These are phyloP conservation scores for Podila horticola DNA, from an alignment of 192 early-diverging fungal species.

Conservation along the genomic window DNA sequence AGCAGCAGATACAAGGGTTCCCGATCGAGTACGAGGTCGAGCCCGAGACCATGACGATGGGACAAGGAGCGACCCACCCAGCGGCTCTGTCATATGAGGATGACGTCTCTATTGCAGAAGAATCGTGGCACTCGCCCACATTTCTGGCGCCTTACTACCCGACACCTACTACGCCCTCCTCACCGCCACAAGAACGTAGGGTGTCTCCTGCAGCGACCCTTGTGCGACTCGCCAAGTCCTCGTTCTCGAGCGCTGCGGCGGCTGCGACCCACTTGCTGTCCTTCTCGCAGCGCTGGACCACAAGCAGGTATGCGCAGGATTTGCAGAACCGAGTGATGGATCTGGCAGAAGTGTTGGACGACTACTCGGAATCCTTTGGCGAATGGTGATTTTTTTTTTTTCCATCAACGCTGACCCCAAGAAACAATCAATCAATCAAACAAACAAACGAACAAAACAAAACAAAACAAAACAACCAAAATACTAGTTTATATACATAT, in stretches of 20 bases:
- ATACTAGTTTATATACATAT: too few species aligned
- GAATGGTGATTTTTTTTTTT: constrained; percentile 4
- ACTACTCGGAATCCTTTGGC: constrained; percentile 21
- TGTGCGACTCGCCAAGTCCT: not conserved
- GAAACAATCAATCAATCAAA: too few species aligned
- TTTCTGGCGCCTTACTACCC: not conserved
- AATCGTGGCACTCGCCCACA: constrained; percentile 3
- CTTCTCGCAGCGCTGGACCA: constrained; percentile 13
- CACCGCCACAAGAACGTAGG: not conserved
- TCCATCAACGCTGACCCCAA: too few species aligned
- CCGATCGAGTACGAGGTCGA: not conserved
- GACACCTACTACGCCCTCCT: not conserved
- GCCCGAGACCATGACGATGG: not conserved
- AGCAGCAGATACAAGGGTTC: constrained; percentile 1
- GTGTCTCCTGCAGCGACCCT: not conserved
- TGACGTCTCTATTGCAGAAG: not conserved
- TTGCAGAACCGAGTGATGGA: constrained; percentile 14
- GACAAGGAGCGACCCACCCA: not conserved
- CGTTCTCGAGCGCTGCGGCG: not conserved
- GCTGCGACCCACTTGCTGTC: not conserved
- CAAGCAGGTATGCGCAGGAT: constrained; percentile 8
- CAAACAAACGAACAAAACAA: too few species aligned
- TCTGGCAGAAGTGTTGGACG: constrained; percentile 25
- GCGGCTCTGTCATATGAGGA: not conserved
- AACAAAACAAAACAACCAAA: too few species aligned